Conservation (phyloP, 2,329 filamentous ascomycete genomes). For the Ilyonectria sp. region DNA sequence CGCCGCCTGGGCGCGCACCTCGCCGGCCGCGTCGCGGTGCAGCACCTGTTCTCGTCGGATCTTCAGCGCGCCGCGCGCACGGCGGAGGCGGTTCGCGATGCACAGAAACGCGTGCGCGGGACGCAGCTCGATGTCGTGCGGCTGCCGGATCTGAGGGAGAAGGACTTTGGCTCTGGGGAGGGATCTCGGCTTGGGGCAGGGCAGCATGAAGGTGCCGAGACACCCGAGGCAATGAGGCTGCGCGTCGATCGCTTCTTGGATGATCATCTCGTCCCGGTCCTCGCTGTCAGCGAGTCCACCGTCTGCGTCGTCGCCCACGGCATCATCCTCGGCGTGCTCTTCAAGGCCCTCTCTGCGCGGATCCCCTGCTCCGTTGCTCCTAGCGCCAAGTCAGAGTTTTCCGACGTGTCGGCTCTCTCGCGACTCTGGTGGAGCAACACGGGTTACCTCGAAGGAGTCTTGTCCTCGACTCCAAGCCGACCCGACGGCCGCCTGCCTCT, state of each 20-base stretch:
- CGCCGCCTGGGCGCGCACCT: slow-evolving; percentile 78
- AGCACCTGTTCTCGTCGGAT: slow-evolving; percentile 83
- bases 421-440: slow-evolving; percentile 68
- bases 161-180: slow-evolving; percentile 81
- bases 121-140: slow-evolving; percentile 40
- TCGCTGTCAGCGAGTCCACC: slow-evolving; percentile 23
- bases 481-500: slow-evolving; percentile 38
- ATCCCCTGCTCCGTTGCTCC: slow-evolving; percentile 55
- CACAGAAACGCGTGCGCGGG: slow-evolving; percentile 58
- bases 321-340: slow-evolving; percentile 81
- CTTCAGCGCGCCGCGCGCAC: slow-evolving; percentile 82
- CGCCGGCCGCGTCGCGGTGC: slow-evolving; percentile 57
- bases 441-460: slow-evolving; percentile 58
- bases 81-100: slow-evolving; percentile 74
- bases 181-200: slow-evolving; percentile 69
- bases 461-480: slow-evolving; percentile 32
- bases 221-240: slow-evolving; percentile 74
- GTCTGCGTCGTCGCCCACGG: slow-evolving; percentile 81
- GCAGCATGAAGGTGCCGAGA: slow-evolving; percentile 72
- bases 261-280: slow-evolving; percentile 71
- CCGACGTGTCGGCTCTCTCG: slow-evolving; percentile 29
- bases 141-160: slow-evolving; percentile 73
- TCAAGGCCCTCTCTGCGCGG: slow-evolving; percentile 72
- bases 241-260: slow-evolving; percentile 79
- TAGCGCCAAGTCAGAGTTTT: slow-evolving; percentile 29